Conservation (phyloP, 2,329 filamentous ascomycete genomes). For the Monosporascus sp. region DNA sequence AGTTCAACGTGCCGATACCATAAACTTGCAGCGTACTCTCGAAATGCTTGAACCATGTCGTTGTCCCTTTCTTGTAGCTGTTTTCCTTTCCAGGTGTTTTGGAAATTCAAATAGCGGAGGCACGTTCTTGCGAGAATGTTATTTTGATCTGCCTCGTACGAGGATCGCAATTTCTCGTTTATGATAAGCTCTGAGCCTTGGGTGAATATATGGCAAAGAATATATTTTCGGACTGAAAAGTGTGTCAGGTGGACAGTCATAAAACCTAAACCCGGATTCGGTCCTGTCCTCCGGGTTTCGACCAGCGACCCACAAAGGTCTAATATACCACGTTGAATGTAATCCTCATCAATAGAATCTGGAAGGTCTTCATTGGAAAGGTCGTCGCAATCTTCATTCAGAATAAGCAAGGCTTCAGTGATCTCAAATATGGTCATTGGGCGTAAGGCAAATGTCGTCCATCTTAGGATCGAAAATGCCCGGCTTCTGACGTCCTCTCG, state of each 20-base stretch:
- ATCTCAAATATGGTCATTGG: slow-evolving; percentile 7
- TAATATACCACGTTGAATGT: slow-evolving; percentile 7
- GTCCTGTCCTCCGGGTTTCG: neutral
- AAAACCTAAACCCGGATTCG: neutral
- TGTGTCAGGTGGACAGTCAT: slow-evolving; percentile 9
- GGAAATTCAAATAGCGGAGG: slow-evolving; percentile 6
- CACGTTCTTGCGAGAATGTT: slow-evolving; percentile 7
- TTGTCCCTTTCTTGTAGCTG: neutral
- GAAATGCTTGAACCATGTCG: neutral
- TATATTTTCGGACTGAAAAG: slow-evolving; percentile 9
- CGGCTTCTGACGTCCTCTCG: slow-evolving; percentile 11
- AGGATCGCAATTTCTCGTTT: slow-evolving; percentile 4
- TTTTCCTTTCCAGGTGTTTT: neutral
- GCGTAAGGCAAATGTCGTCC: slow-evolving; percentile 19
- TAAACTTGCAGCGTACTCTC: slow-evolving; percentile 1
- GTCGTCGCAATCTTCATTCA: neutral
- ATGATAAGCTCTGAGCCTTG: neutral
- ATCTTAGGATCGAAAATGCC: slow-evolving; percentile 24
- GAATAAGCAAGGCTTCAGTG: slow-evolving; percentile 5
- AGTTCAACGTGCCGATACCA: slow-evolving; percentile 1
- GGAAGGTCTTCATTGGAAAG: slow-evolving; percentile 5
- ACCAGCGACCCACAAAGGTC: slow-evolving; percentile 9
- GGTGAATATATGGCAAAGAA: slow-evolving; percentile 2
- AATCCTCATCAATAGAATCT: slow-evolving; percentile 5
- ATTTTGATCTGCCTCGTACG: slow-evolving; percentile 3